Evolutionary conservation across 805 yeast genomes (phyloP).

Genomic region (Jamesozyma jinghongensis): DNA sequence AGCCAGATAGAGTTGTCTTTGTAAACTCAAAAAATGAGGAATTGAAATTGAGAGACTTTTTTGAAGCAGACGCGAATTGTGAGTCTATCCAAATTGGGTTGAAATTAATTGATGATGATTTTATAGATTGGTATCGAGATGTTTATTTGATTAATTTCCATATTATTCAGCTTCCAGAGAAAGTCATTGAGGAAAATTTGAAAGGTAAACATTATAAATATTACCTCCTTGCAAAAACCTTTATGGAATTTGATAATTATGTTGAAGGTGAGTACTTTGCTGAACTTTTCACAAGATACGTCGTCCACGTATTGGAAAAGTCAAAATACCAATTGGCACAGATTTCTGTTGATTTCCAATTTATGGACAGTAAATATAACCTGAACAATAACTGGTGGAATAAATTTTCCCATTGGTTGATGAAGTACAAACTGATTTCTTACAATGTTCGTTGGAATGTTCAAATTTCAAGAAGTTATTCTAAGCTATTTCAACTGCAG

Average conservation of each 20-base stretch:
- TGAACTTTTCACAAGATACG: constrained; percentile 27
- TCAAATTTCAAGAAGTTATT: constrained; percentile 28
- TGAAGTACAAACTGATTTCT: constrained; percentile 31
- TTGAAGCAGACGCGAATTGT: constrained; percentile 7
- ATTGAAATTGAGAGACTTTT: constrained; percentile 21
- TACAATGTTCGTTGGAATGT: constrained; percentile 35
- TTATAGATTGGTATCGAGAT: constrained; percentile 19
- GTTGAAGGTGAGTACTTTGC: constrained; percentile 34
- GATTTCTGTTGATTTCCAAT: constrained; percentile 30
- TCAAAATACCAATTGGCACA: constrained; percentile 34
- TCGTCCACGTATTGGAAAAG: constrained; percentile 29
- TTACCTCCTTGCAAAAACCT: constrained; percentile 28
- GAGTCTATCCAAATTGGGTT: constrained; percentile 19
- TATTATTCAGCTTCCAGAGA: constrained; percentile 12
- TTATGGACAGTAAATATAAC: constrained; percentile 6
- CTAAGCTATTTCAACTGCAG: constrained; percentile 15
- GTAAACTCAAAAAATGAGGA: constrained; percentile 13
- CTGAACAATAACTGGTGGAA: constrained; percentile 26
- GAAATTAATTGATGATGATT: constrained; percentile 26
- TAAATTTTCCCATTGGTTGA: constrained; percentile 30
- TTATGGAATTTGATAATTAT: constrained; percentile 31
- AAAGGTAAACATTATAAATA: constrained; percentile 20
- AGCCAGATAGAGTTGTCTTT: constrained; percentile 31
- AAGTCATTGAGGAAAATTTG: constrained; percentile 12
- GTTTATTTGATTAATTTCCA: constrained; percentile 20